These are phyloP conservation scores for Umbilicus rupestris DNA, from an alignment of 164 flowering plant species.

Conservation along the genomic window DNA sequence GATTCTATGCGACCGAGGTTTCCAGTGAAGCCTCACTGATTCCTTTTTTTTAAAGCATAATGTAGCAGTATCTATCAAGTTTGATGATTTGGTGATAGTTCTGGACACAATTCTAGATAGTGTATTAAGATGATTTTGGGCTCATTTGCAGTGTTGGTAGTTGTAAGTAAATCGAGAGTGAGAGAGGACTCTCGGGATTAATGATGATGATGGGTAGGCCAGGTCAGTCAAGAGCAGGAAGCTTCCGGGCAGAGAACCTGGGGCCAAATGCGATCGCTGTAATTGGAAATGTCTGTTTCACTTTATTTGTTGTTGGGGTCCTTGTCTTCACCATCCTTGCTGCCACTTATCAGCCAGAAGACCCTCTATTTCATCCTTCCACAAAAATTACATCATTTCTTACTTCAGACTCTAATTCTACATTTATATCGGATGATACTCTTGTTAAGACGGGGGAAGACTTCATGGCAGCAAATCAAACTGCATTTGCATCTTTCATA, in stretches of 20 bases:
- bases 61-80: not conserved
- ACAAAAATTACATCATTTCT: constrained; percentile 57
- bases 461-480: constrained; percentile 51
- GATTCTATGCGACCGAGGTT: not conserved
- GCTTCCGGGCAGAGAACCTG: constrained; percentile 64
- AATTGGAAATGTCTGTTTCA: constrained; percentile 73
- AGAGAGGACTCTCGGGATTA: not conserved
- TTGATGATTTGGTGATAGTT: not conserved
- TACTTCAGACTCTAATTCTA: constrained; percentile 69
- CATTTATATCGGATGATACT: constrained; percentile 53
- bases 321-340: constrained; percentile 79
- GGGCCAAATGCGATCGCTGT: constrained; percentile 63
- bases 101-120: not conserved
- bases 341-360: constrained; percentile 83
- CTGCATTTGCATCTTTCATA: constrained; percentile 43
- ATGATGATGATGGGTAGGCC: constrained; percentile 51
- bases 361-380: constrained; percentile 76
- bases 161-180: not conserved
- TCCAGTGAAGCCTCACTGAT: not conserved
- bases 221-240: constrained; percentile 35
- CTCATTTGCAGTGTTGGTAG: not conserved
- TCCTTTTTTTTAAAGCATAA: no score
- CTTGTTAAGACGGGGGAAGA: constrained; percentile 81
- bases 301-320: constrained; percentile 59
- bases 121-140: not conserved